phyloP scores from a whole-genome alignment of 2,329 filamentous ascomycete genomes.

The Albophoma yamanashiensis region DNA sequence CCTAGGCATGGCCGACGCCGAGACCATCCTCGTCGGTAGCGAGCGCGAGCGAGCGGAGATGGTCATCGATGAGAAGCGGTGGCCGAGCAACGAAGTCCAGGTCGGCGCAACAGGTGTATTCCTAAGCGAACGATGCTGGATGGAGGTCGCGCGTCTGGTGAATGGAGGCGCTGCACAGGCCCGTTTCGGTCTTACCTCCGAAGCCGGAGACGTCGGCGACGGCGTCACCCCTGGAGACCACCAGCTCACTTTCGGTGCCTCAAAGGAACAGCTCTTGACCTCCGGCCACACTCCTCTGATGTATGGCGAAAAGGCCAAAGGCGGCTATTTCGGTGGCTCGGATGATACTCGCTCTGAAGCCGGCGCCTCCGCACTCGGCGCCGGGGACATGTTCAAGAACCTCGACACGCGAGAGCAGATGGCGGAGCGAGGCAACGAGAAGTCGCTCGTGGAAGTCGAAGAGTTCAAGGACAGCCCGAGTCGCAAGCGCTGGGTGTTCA shows the following conservation, averaged over 20 bases:
- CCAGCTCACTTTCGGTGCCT: constrained; percentile 45
- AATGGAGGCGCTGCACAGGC: constrained; percentile 47
- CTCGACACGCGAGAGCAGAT: constrained; percentile 89
- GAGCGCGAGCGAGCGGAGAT: constrained; percentile 86
- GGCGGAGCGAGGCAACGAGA: constrained; percentile 89
- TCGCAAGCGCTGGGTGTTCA: constrained; percentile 82
- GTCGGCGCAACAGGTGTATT: constrained; percentile 91
- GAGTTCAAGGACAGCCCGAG: constrained; percentile 65
- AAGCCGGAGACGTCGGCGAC: constrained; percentile 50
- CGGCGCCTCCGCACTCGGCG: constrained; percentile 80
- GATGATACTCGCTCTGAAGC: constrained; percentile 89
- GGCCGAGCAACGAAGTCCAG: constrained; percentile 84
- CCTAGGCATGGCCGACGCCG: constrained; percentile 74
- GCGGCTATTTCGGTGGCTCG: constrained; percentile 68
- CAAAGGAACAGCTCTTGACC: constrained; percentile 49
- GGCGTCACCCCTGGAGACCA: constrained; percentile 47
- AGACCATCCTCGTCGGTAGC: constrained; percentile 78
- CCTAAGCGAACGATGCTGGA: constrained; percentile 90
- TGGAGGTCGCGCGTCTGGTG: constrained; percentile 69
- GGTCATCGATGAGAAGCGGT: constrained; percentile 84
- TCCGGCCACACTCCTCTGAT: constrained; percentile 44
- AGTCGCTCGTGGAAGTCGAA: constrained; percentile 83
- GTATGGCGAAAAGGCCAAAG: constrained; percentile 66
- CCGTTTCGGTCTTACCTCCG: constrained; percentile 29
- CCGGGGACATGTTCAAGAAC: constrained; percentile 96